Conservation (phyloP, 441 rosid species). For the Macaranga tanarius region DNA sequence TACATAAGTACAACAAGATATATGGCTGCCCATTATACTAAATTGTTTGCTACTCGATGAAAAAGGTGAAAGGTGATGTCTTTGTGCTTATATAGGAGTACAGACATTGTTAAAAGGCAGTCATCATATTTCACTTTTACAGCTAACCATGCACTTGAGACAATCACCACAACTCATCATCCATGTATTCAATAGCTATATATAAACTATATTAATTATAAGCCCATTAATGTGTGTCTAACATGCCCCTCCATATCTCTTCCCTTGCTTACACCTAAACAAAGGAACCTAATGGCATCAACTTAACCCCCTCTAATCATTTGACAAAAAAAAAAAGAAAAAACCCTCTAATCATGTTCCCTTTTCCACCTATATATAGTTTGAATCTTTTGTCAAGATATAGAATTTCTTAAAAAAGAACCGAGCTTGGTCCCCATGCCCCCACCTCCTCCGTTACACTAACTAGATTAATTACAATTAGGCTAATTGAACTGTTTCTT, state of each 20-base stretch:
- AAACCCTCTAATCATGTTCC: not conserved
- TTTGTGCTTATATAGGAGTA: constrained; percentile 3
- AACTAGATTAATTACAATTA: no score
- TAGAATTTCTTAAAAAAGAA: not conserved
- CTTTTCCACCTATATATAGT: not conserved
- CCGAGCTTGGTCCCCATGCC: no score
- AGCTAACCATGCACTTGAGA: constrained; percentile 17
- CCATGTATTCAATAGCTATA: no score
- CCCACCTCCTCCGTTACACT: no score
- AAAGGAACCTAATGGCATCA: not conserved
- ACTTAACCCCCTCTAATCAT: not conserved
- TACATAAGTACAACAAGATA: constrained; percentile 2
- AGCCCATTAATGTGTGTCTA: not conserved
- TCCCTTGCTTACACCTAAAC: no score
- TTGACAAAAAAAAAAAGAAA: no score
- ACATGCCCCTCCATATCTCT: no score
- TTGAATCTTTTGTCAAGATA: not conserved
- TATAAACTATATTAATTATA: no score
- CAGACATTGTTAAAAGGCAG: not conserved
- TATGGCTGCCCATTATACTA: constrained; percentile 1
- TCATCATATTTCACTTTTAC: constrained; percentile 6
- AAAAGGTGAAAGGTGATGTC: not conserved
- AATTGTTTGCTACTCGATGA: not conserved
- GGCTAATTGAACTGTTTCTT: not conserved
- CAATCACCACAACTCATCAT: not conserved